Conservation (phyloP, 2,329 filamentous ascomycete species). For the Beauveria sp. region DNA sequence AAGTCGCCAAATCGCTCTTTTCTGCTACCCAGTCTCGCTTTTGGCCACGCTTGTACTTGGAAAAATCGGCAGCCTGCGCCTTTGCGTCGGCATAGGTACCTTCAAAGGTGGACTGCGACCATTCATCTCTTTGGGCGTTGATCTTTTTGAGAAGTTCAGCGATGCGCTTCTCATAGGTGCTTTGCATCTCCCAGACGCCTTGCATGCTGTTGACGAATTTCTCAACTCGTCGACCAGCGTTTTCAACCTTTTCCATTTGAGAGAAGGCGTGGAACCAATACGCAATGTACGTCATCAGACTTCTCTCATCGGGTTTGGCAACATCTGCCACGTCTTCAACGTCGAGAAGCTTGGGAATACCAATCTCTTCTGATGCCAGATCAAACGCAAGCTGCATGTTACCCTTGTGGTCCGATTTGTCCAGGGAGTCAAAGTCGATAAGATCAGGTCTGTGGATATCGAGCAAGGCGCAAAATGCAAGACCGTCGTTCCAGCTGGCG, state of each 20-base stretch:
- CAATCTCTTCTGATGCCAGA: slow-evolving; percentile 91
- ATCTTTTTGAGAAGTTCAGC: slow-evolving; percentile 70
- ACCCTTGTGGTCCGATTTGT: slow-evolving; percentile 87
- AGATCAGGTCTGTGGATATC: slow-evolving; percentile 96
- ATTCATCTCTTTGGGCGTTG: slow-evolving; percentile 61
- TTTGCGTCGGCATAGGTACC: slow-evolving; percentile 93
- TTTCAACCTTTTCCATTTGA: slow-evolving; percentile 97
- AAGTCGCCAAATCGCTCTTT: slow-evolving; percentile 87
- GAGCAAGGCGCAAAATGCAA: slow-evolving; percentile 91
- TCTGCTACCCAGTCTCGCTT: slow-evolving; percentile 97
- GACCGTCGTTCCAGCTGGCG: slow-evolving; percentile 90
- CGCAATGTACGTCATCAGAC: slow-evolving; percentile 98
- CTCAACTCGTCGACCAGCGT: slow-evolving; percentile 89
- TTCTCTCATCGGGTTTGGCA: slow-evolving; percentile 88
- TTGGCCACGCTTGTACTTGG: slow-evolving; percentile 79
- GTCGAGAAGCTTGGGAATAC: slow-evolving; percentile 89
- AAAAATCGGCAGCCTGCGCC: slow-evolving; percentile 72
- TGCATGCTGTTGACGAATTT: slow-evolving; percentile 99
- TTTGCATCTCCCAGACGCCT: slow-evolving; percentile 99
- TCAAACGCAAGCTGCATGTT: slow-evolving; percentile 99
- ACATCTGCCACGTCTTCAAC: slow-evolving; percentile 98
- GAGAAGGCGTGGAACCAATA: slow-evolving; percentile 99
- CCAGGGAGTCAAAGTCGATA: slow-evolving; percentile 91
- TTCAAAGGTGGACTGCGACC: slow-evolving; percentile 75
- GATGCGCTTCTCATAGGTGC: slow-evolving; percentile 88